phyloP scores from a whole-genome alignment of 129 eudicot species.

The Lonicera japonica region DNA sequence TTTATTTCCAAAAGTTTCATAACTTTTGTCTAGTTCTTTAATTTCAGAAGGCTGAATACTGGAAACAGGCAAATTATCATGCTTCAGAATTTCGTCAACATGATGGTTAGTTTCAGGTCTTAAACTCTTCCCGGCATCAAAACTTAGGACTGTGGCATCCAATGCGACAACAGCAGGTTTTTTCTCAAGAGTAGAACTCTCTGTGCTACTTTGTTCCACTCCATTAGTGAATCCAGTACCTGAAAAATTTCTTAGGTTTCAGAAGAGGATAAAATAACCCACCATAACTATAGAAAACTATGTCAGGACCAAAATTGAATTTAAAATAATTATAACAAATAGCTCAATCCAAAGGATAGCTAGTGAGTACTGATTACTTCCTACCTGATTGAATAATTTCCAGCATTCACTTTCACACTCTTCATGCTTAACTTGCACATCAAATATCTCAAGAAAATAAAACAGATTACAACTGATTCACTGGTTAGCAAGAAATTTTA shows the following conservation, averaged over 20 bases:
- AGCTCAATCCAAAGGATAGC: too few relatives aligned
- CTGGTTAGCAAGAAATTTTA: too few relatives aligned
- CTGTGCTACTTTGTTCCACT: constrained; percentile 13
- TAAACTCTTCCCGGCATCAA: constrained; percentile 20
- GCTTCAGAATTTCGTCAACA: constrained; percentile 29
- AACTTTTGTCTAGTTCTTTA: constrained; percentile 17
- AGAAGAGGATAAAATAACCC: too few relatives aligned
- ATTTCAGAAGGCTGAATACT: constrained; percentile 24
- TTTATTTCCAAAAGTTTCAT: constrained; percentile 15
- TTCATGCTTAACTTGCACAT: too few relatives aligned
- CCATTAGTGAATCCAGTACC: constrained; percentile 20
- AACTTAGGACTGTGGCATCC: constrained; percentile 7
- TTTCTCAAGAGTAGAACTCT: constrained; percentile 8
- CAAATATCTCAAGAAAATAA: too few relatives aligned
- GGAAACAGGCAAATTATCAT: constrained; percentile 17
- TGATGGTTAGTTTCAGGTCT: constrained; percentile 14
- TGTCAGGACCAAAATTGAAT: too few relatives aligned
- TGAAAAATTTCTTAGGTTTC: constrained; percentile 12
- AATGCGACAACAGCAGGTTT: constrained; percentile 2
- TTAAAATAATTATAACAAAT: too few relatives aligned
- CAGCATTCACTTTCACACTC: too few relatives aligned
- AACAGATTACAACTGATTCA: too few relatives aligned
- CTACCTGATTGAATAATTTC: too few relatives aligned
- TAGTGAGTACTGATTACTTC: too few relatives aligned
- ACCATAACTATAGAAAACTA: too few relatives aligned